Percentiles rank a stretch among this genome's conserved stretches.
Conservation (phyloP, 148 eudicot genomes). For the Rhododendron williamsianum region DNA sequence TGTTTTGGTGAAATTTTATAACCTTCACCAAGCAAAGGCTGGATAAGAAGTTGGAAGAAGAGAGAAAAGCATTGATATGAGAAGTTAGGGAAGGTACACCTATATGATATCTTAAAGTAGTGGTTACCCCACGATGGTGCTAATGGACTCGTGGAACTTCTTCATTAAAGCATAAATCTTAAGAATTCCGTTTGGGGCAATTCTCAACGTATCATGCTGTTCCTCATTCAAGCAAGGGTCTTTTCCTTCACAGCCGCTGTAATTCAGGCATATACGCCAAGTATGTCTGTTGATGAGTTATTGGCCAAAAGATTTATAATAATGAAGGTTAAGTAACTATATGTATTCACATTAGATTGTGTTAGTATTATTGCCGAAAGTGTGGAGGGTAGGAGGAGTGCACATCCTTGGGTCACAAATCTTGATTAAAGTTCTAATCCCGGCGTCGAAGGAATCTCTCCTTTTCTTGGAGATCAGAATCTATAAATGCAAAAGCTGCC, state of each 20-base stretch:
- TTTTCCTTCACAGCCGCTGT: background rate
- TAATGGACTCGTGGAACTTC: background rate
- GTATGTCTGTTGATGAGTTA: background rate
- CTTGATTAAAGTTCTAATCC: slow-evolving; percentile 1
- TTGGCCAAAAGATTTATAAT: background rate
- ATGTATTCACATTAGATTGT: background rate
- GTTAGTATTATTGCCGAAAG: background rate
- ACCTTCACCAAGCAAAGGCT: background rate
- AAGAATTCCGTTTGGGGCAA: background rate
- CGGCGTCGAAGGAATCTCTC: background rate
- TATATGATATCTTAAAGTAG: background rate
- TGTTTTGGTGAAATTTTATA: background rate
- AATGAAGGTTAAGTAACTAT: background rate
- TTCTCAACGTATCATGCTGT: background rate
- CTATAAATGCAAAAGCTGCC: background rate
- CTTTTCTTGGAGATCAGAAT: background rate
- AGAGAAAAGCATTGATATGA: background rate
- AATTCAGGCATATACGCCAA: background rate
- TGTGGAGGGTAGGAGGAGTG: background rate
- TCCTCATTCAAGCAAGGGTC: background rate
- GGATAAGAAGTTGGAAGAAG: background rate
- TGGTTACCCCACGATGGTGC: background rate
- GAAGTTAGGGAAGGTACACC: background rate
- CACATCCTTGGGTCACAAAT: background rate
- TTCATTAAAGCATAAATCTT: background rate